Conservation (phyloP, 1,284 basidiomycete genomes). For the Phylloporus gajari region DNA sequence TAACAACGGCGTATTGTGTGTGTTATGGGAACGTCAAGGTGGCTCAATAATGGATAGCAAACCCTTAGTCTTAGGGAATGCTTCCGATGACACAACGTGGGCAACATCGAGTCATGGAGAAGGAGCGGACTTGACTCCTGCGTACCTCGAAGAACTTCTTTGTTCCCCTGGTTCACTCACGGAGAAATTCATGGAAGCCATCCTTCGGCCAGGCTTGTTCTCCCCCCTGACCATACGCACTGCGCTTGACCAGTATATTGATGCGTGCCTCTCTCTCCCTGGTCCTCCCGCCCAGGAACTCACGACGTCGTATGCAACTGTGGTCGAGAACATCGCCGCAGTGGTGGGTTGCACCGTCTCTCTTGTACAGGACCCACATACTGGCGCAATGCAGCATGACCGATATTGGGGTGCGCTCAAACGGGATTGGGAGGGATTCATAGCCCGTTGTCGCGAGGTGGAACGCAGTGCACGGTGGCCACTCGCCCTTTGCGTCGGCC, state of each 20-base stretch:
- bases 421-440: constrained; percentile 92
- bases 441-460: constrained; percentile 86
- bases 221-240: constrained; percentile 82
- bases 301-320: constrained; percentile 67
- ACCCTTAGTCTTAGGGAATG: constrained; percentile 53
- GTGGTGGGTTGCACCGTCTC: constrained; percentile 88
- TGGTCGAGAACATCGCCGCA: constrained; percentile 81
- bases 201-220: constrained; percentile 89
- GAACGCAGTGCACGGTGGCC: constrained; percentile 89
- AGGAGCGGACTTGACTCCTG: constrained; percentile 83
- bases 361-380: constrained; percentile 77
- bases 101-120: constrained; percentile 63
- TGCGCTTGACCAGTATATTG: constrained; percentile 84
- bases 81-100: constrained; percentile 58
- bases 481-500: constrained; percentile 68
- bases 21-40: constrained; percentile 82
- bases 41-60: constrained; percentile 74
- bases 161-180: constrained; percentile 76
- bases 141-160: constrained; percentile 86
- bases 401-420: constrained; percentile 87
- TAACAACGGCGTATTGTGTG: constrained; percentile 61
- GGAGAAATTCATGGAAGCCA: constrained; percentile 81
- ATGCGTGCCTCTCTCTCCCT: constrained; percentile 74
- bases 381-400: constrained; percentile 80
- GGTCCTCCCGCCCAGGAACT: constrained; percentile 64